Base-by-base conservation (phyloP, 2,329 filamentous ascomycete genomes). In the Anthostomella pinea region DNA sequence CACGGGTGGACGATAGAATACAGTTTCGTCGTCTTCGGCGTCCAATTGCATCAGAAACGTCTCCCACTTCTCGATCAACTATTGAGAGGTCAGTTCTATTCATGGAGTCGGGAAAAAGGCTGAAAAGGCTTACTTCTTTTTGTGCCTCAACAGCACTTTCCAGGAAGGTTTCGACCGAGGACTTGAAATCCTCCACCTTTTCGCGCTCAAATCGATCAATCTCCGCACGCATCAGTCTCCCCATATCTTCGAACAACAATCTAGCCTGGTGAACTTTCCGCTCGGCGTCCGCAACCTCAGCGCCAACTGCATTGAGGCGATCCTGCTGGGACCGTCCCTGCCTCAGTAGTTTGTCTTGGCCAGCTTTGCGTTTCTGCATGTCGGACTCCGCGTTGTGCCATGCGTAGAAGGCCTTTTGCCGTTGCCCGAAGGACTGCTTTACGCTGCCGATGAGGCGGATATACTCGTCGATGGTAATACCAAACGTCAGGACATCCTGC, bases 131-230 rank as follows among this genome's bases (percentile, higher is more conserved):
- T 62, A 93, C 91, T 83, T 98, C 93, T 67, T 98, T 98, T 69
- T 98, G 93, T 37, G 91, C 93, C 66, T 98, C 93, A 4, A 98
- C 89, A 3, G 93, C 88, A 56, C 93, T 90, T 70, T 98, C 93
- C 53, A 98, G 66, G 66, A 95, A 98, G 2, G 93, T 98, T 69
- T 98, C 93, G 2, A 98, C 90, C 0, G 90, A 91, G 45, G 86
- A 93, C 73, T 98, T 98, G 65, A 98, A 98, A 60, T 98, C 93
- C 60, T 98, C 93, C 3, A 98, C 93, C 71, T 98, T 98, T 66
- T 98, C 93, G 53, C 79, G 79, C 68, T 98, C 93, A 57, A 98
- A 98, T 13, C 90, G 77, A 55, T 97, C 93, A 49, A 98, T 72
- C 64, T 98, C 93, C 22, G 75, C 75, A 42, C 88, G 81, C 89